Base-by-base conservation (phyloP, 805 yeast genomes). In the Pichia exigua region DNA sequence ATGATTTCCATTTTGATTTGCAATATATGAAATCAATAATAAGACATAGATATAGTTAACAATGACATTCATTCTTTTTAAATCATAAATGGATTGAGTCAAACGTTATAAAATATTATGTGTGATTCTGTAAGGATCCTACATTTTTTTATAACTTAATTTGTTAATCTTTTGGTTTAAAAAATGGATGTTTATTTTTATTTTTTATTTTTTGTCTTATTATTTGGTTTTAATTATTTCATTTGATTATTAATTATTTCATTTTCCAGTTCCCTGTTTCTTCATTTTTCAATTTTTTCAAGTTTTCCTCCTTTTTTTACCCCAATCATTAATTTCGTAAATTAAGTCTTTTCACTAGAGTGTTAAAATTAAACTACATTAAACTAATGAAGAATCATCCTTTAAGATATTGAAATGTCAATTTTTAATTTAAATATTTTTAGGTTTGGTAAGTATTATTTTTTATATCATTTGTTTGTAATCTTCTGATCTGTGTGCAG, bases 401-500 rank as follows among this genome's bases (percentile, higher is more conserved):
- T 30, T 12, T 7, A 13, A 30, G n/a, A 30, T 30, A 30, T 30
- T 30, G 35, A 30, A 30, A 30, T 30, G 17, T 13, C 35, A 12
- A 30, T 3, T 38, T 12, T 38, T 38, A 49, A 15, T 40, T 44
- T 45, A 39, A 44, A 39, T 44, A 39, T 44, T 41, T 38, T 45
- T 49, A 46, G 4, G 41, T 42, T 46, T 45, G 49, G 53, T 50
- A 50, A 21, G 53, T 50, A 40, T 50, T 21, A 22, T 15, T 17
- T 26, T 13, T 10, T 43, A n/a, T 35, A 3, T 9, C 11, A 21
- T 42, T 28, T 42, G 10, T 42, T 21, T 11, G 15, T 7, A 21
- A 21, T 22, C 18, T 21, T 45, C 22, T n/a, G 11, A 17, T 35
- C 42, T 45, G 30, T 35, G 12, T 18, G 21, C 15, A 2, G 44